Percentiles rank a stretch among this genome's conserved stretches.
phyloP scores from a whole-genome alignment of 306 rosid species.

The Hippophae gyantsensis region DNA sequence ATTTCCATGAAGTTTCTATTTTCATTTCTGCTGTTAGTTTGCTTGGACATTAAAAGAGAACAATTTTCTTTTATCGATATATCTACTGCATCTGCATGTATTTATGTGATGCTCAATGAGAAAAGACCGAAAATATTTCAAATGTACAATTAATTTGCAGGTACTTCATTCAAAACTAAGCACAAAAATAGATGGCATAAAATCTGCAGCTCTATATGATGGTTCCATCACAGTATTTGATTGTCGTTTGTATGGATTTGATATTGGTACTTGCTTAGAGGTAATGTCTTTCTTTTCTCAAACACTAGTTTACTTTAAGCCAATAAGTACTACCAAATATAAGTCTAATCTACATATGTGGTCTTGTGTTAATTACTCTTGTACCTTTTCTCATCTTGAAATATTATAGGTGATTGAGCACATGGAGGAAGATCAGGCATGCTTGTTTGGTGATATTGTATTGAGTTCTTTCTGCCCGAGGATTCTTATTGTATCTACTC shows the following conservation, averaged over 20 bases:
- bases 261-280: slow-evolving; percentile 96
- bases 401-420: slow-evolving; percentile 80
- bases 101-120: too few species aligned
- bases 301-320: background rate
- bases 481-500: slow-evolving; percentile 87
- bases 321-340: background rate
- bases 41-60: too few species aligned
- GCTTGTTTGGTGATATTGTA: slow-evolving; percentile 63
- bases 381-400: background rate
- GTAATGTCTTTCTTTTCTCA: slow-evolving; percentile 30
- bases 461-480: slow-evolving; percentile 56
- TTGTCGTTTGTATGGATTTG: slow-evolving; percentile 66
- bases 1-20: too few species aligned
- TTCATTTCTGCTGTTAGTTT: too few species aligned
- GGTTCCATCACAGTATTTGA: slow-evolving; percentile 75
- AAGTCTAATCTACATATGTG: background rate
- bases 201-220: slow-evolving; percentile 67
- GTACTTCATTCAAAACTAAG: slow-evolving; percentile 62
- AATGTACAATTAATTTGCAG: slow-evolving; percentile 34
- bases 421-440: slow-evolving; percentile 92
- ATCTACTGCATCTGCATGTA: too few species aligned
- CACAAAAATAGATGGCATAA: slow-evolving; percentile 33
- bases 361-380: background rate
- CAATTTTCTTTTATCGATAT: too few species aligned
- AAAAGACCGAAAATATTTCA: too few species aligned